Conservation (phyloP, 306 rosid genomes). For the Spatholobus suberectus region DNA sequence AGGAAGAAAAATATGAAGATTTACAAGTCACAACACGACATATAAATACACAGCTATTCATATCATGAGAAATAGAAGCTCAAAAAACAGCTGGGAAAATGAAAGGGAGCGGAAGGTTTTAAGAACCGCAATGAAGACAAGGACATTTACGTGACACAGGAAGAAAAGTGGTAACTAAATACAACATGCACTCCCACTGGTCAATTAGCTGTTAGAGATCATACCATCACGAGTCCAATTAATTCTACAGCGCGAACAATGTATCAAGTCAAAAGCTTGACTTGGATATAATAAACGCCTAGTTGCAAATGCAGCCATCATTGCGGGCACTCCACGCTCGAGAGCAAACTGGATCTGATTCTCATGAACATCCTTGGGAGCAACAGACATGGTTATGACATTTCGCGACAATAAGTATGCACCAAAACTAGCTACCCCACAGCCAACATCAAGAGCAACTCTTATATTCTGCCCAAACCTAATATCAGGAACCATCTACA, state of each 20-base stretch:
- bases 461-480: conserved; percentile 77
- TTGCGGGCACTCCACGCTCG: conserved; percentile 98
- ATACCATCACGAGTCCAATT: conserved; percentile 96
- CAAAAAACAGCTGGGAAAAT: not conserved
- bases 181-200: not conserved
- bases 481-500: conserved; percentile 82
- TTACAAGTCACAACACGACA: not conserved
- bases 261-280: conserved; percentile 96
- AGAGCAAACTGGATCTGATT: conserved; percentile 98
- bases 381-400: conserved; percentile 88
- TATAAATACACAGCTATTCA: conserved; percentile 15
- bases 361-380: conserved; percentile 97
- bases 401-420: conserved; percentile 81
- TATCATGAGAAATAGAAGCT: conserved; percentile 18
- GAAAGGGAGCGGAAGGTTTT: not conserved
- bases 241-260: conserved; percentile 95
- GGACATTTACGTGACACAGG: not conserved
- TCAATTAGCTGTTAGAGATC: conserved; percentile 19
- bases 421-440: conserved; percentile 98
- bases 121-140: conserved; percentile 4
- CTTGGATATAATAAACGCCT: conserved; percentile 86
- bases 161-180: not conserved
- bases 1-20: not conserved
- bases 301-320: conserved; percentile 90
- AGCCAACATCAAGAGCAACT: conserved; percentile 90